phyloP scores from a whole-genome alignment of 805 yeast genomes.

The Ogataea paraovalis region DNA sequence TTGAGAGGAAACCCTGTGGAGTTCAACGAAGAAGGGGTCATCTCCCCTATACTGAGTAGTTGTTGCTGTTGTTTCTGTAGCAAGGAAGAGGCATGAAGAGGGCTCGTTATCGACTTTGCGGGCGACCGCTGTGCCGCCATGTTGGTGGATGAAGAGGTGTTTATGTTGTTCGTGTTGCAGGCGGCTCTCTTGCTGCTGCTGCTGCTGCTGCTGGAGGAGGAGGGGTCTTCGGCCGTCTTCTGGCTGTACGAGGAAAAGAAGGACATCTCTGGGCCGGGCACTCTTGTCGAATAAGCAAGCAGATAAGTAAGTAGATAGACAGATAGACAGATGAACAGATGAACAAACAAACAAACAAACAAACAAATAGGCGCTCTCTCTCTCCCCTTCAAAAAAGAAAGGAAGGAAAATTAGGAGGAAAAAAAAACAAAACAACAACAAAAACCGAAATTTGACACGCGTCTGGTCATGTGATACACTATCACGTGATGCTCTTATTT shows the following conservation, averaged over 20 bases:
- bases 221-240: not conserved
- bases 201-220: not conserved
- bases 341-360: too few species aligned
- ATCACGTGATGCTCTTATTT: too few species aligned
- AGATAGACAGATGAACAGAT: too few species aligned
- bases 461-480: too few species aligned
- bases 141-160: not conserved
- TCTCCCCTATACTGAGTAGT: slow-evolving; percentile 10
- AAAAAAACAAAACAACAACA: too few species aligned
- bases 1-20: slow-evolving; percentile 28
- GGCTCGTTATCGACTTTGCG: not conserved
- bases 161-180: not conserved
- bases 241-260: not conserved
- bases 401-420: too few species aligned
- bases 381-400: too few species aligned
- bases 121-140: not conserved
- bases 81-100: not conserved
- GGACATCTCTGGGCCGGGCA: not conserved
- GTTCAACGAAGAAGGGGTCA: slow-evolving; percentile 22
- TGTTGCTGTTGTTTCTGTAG: slow-evolving; percentile 3
- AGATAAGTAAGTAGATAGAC: too few species aligned
- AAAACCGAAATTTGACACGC: too few species aligned
- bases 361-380: too few species aligned
- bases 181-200: too few species aligned
- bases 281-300: too few species aligned